Evolutionary conservation across 169 alveolate species (phyloP).

Genomic region (Cryptosporidium bovis): DNA sequence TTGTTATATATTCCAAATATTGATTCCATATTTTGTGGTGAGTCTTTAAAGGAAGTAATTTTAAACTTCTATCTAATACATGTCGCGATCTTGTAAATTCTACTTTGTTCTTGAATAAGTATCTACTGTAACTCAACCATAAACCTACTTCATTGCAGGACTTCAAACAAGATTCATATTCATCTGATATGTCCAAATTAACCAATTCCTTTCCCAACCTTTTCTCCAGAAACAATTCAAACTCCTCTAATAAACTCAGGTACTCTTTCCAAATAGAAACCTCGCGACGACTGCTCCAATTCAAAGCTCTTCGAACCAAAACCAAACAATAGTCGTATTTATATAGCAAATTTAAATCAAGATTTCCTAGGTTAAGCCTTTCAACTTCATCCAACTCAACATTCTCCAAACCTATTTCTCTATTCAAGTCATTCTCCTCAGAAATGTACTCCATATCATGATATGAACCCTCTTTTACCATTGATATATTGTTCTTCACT

Average conservation of each 20-base stretch:
- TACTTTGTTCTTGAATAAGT: constrained; percentile 1
- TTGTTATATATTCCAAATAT: constrained; percentile 36
- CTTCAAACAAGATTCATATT: constrained; percentile 39
- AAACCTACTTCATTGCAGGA: constrained; percentile 45
- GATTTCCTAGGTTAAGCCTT: background rate
- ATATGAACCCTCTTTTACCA: constrained; percentile 5
- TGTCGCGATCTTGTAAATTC: constrained; percentile 53
- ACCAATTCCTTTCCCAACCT: background rate
- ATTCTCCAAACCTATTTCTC: background rate
- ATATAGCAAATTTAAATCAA: constrained; percentile 19
- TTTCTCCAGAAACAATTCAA: constrained; percentile 25
- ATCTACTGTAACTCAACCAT: constrained; percentile 31
- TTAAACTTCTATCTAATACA: constrained; percentile 53
- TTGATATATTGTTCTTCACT: constrained; percentile 2
- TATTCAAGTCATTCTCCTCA: constrained; percentile 11
- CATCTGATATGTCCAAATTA: constrained; percentile 11
- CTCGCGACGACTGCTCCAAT: constrained; percentile 22
- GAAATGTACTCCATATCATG: constrained; percentile 36
- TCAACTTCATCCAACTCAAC: background rate
- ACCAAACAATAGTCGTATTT: constrained; percentile 28
- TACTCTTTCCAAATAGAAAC: constrained; percentile 49
- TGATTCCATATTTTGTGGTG: constrained; percentile 58
- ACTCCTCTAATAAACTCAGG: constrained; percentile 30
- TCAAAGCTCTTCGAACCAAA: constrained; percentile 32
- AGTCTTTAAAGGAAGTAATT: constrained; percentile 1